Evolutionary conservation across 768 basidiomycete species (phyloP).

Genomic region (Lactarius trivialis): DNA sequence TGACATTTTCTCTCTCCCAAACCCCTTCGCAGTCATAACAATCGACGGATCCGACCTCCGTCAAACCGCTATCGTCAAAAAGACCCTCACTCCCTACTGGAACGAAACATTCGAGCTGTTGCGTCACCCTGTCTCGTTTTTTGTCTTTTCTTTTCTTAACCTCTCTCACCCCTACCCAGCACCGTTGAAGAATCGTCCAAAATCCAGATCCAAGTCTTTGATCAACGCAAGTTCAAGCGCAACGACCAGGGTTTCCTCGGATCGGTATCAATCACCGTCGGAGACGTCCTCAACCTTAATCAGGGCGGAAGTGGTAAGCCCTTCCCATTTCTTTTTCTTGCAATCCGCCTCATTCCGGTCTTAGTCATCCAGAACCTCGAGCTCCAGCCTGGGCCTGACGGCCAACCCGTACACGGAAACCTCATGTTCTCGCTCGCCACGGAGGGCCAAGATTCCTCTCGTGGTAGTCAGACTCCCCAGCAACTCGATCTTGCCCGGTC

Average conservation of each 20-base stretch:
- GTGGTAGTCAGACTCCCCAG: conserved; percentile 16
- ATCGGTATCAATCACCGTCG: no score
- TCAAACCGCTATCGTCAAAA: conserved; percentile 67
- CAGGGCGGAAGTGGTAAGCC: no score
- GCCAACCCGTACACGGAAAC: no score
- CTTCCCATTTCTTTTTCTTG: no score
- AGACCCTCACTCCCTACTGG: conserved; percentile 69
- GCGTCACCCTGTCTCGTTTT: neutral
- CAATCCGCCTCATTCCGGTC: no score
- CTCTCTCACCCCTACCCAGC: conserved; percentile 33
- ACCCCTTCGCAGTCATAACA: conserved; percentile 84
- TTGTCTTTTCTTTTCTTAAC: neutral
- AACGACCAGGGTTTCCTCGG: conserved; percentile 70
- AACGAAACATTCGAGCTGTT: conserved; percentile 84
- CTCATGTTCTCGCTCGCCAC: no score
- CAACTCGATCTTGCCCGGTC: conserved; percentile 21
- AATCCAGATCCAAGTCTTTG: conserved; percentile 82
- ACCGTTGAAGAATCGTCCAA: conserved; percentile 67
- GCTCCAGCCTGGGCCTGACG: no score
- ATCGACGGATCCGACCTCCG: conserved; percentile 74
- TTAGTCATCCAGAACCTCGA: no score
- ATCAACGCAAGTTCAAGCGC: conserved; percentile 82
- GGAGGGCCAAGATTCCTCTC: conserved; percentile 19
- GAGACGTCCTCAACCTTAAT: no score
- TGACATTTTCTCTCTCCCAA: conserved; percentile 73